Base-by-base conservation (phyloP, 2,329 filamentous ascomycete genomes). In the Sordariomycetes sp. region DNA sequence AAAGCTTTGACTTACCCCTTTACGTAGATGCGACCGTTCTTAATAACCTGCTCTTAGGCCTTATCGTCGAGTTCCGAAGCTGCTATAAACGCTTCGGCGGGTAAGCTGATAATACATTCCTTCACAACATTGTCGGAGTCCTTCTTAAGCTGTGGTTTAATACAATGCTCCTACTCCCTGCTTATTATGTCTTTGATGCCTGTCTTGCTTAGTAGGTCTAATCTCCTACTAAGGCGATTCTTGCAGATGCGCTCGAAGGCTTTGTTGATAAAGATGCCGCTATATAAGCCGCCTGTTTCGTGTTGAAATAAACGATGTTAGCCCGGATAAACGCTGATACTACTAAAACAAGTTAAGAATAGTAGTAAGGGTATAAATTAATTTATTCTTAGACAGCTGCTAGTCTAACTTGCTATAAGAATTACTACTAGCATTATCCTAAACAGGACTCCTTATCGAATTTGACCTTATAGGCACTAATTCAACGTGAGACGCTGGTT, bases 251-350 rank as follows among this genome's bases (percentile, higher is more conserved):
- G 55, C 0, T 58, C 1, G n/a, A 77, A 77, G 0, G 48, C 59
- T 2, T 76, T 66, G 34, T 77, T 73, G 0, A 77, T 65, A 14
- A 76, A 75, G 0, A 74, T 63, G 0, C 37, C 37, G 37, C 37
- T 16, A 11, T 16, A 40, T 11, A 40, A 16, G 12, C 37, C 37
- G 37, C 65, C 72, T 0, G n/a, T n/a, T n/a, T n/a, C n/a, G n/a
- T n/a, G n/a, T n/a, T n/a, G n/a, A n/a, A n/a, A n/a, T n/a, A n/a
- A n/a, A n/a, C n/a, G n/a, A n/a, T n/a, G n/a, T n/a, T n/a, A n/a
- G n/a, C n/a, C n/a, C n/a, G n/a, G n/a, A n/a, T n/a, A n/a, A n/a
- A n/a, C n/a, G n/a, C n/a, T n/a, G n/a, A n/a, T n/a, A n/a, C n/a
- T n/a, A n/a, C n/a, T n/a, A n/a, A n/a, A n/a, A n/a, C n/a, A n/a